These are phyloP conservation scores for Raffaelea arxii DNA, from an alignment of 2,329 filamentous ascomycete species.

Conservation along the genomic window DNA sequence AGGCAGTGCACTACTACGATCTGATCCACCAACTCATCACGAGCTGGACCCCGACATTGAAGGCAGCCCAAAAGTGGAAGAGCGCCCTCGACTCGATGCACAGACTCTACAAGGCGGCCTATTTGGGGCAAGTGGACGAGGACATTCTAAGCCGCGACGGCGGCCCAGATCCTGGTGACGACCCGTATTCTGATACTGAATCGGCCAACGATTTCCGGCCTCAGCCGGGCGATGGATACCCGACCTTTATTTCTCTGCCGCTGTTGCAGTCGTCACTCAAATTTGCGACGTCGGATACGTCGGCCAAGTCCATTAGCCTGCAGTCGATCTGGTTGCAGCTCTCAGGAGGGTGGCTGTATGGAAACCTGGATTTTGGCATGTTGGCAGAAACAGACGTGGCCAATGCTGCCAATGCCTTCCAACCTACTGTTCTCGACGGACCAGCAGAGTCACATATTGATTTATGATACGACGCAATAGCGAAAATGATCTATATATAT, in stretches of 20 bases:
- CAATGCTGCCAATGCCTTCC: too few relatives aligned
- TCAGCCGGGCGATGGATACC: constrained; percentile 5
- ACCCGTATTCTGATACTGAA: neutral
- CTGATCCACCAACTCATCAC: constrained; percentile 8
- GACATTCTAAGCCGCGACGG: neutral
- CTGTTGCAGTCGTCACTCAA: neutral
- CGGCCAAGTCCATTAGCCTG: constrained; percentile 1
- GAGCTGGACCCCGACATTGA: constrained; percentile 11
- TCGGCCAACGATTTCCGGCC: constrained; percentile 1
- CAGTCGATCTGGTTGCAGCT: constrained; percentile 5
- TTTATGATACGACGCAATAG: too few relatives aligned
- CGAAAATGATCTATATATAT: too few relatives aligned
- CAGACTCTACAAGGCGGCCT: constrained; percentile 15
- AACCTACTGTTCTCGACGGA: too few relatives aligned
- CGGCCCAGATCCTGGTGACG: neutral
- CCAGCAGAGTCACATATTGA: too few relatives aligned
- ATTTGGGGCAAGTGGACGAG: constrained; percentile 12
- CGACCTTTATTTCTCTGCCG: neutral
- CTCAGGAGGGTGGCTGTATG: constrained; percentile 2
- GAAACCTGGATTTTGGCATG: neutral
- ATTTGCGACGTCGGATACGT: neutral
- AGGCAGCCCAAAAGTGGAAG: constrained; percentile 13
- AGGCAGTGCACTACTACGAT: constrained; percentile 7
- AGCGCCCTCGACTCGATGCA: constrained; percentile 14
- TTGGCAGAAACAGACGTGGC: neutral